These are phyloP conservation scores for Helianthus tuberosus DNA, from an alignment of 129 eudicot genomes.

Conservation along the genomic window DNA sequence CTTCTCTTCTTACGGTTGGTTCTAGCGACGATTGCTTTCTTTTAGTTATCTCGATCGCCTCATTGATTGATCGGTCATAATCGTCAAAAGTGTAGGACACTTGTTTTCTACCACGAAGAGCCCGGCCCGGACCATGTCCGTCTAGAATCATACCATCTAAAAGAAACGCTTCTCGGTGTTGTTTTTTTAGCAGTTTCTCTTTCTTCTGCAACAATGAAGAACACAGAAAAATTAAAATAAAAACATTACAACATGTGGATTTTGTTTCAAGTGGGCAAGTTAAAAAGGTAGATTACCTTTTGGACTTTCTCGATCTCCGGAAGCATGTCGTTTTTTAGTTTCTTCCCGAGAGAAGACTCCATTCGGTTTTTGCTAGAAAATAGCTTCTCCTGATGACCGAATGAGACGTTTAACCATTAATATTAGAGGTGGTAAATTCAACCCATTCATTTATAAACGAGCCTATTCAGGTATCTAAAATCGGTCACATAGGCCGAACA, in stretches of 20 bases:
- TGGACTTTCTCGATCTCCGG: slow-evolving; percentile 96
- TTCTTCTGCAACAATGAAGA: slow-evolving; percentile 56
- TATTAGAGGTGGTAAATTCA: background rate
- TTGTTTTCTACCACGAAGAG: slow-evolving; percentile 97
- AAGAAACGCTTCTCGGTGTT: slow-evolving; percentile 91
- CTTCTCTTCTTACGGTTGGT: slow-evolving; percentile 60
- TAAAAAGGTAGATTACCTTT: slow-evolving; percentile 52
- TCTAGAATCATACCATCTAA: slow-evolving; percentile 81
- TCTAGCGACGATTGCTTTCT: slow-evolving; percentile 63
- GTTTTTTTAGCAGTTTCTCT: slow-evolving; percentile 87
- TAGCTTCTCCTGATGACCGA: slow-evolving; percentile 75
- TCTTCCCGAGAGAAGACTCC: slow-evolving; percentile 88
- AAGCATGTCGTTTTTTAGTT: slow-evolving; percentile 86
- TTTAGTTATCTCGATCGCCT: slow-evolving; percentile 89
- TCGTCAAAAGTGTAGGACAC: slow-evolving; percentile 98
- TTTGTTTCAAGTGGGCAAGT: background rate
- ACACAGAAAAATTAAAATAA: slow-evolving; percentile 11
- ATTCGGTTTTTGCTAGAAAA: slow-evolving; percentile 84
- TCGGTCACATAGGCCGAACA: background rate
- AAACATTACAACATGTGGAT: background rate
- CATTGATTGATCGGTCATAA: slow-evolving; percentile 90
- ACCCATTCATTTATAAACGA: background rate
- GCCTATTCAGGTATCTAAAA: background rate
- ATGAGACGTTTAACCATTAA: background rate
- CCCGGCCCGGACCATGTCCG: slow-evolving; percentile 77